phyloP scores from a whole-genome alignment of 225 moss, liverwort and hornwort species.

The Neckera pumila region DNA sequence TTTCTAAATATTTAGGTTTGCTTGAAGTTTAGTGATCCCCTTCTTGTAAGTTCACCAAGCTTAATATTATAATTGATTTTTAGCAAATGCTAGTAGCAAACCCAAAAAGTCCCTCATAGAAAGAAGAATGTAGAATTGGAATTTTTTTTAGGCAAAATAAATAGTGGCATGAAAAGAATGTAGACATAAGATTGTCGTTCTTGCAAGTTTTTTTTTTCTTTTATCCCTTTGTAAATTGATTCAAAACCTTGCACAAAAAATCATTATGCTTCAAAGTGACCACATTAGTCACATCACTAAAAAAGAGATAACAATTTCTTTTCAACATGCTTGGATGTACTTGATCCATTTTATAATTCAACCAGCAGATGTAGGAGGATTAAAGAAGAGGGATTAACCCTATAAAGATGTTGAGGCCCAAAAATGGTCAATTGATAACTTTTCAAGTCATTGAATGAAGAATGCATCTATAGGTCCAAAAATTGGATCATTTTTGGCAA shows the following conservation, averaged over 20 bases:
- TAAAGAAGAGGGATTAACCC: accelerated
- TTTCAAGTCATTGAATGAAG: background rate
- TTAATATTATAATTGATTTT: background rate
- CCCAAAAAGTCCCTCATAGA: accelerated
- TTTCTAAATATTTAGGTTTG: background rate
- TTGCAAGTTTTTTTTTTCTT: background rate
- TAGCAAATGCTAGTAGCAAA: background rate
- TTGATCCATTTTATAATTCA: background rate
- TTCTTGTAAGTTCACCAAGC: too few species aligned
- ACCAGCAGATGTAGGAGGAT: background rate
- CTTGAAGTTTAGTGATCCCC: background rate
- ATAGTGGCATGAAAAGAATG: background rate
- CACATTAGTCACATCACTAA: background rate
- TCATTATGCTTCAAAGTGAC: background rate
- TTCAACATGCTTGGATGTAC: background rate
- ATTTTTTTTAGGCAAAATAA: background rate
- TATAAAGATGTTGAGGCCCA: background rate
- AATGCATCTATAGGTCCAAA: too few species aligned
- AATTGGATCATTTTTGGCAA: background rate
- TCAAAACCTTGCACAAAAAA: background rate
- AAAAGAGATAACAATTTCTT: background rate
- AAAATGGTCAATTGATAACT: background rate
- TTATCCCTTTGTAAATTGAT: background rate
- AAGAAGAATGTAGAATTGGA: too few species aligned
- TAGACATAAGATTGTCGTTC: background rate